Evolutionary conservation across 1,284 basidiomycete genomes (phyloP).

Genomic region (Clitocybe nebularis): DNA sequence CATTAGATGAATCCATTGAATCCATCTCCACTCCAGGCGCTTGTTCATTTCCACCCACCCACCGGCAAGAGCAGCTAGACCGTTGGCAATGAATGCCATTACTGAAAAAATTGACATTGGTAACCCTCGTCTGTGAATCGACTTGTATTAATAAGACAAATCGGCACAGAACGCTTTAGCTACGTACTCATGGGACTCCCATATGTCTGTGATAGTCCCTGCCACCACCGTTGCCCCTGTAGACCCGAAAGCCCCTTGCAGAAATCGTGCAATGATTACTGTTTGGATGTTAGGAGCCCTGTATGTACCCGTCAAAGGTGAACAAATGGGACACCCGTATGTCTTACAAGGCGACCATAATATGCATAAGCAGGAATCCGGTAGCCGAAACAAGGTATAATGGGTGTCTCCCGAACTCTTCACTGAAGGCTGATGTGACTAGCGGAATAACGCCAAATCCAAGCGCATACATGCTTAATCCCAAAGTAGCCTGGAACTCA

Average conservation of each 20-base stretch:
- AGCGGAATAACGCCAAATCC: constrained; percentile 73
- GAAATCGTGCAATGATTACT: constrained; percentile 64
- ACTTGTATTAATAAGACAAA: not conserved
- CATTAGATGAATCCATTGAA: constrained; percentile 78
- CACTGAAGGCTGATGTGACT: constrained; percentile 69
- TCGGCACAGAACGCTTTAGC: not conserved
- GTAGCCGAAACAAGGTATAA: constrained; percentile 59
- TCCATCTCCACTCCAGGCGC: constrained; percentile 72
- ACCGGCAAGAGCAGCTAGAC: constrained; percentile 59
- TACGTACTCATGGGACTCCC: constrained; percentile 53
- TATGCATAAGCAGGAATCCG: constrained; percentile 55
- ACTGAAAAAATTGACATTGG: constrained; percentile 71
- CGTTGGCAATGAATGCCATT: constrained; percentile 55
- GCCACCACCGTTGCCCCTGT: constrained; percentile 72
- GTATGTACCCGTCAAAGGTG: not conserved
- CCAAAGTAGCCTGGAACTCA: constrained; percentile 55
- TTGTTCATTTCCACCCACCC: constrained; percentile 69
- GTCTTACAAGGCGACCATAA: constrained; percentile 59
- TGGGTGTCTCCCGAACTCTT: constrained; percentile 73
- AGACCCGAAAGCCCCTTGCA: constrained; percentile 68
- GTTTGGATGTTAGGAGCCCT: constrained; percentile 68
- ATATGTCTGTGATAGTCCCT: constrained; percentile 74
- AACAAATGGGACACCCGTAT: constrained; percentile 22
- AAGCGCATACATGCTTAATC: constrained; percentile 57
- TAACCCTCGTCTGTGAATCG: constrained; percentile 56